Evolutionary conservation across 495 filamentous ascomycete genomes (phyloP), one percentile per base, ranked within the genome.

Genomic region (Cercophora scortea): DNA sequence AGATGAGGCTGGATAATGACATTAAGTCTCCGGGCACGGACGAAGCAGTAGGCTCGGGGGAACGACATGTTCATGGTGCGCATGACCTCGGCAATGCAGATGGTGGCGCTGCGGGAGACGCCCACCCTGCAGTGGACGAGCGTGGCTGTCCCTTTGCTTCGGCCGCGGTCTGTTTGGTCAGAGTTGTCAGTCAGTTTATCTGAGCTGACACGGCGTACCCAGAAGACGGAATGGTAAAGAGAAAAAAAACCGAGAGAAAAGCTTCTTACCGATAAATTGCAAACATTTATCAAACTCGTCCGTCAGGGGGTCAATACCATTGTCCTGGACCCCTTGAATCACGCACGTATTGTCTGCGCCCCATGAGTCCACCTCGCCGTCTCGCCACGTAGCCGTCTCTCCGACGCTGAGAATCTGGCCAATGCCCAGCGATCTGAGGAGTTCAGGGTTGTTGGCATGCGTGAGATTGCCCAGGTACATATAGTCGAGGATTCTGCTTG

Each of bases 71-170:
- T 74, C 32, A 86, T 63, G 7, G 83, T 74, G 11, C 84, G 79
- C 93, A 98, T 98, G 17, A 97, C 92, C 69, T 96, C 91, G 34
- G 93, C 93, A 61, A 98, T 97, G 71, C 93, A 97, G 63, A 98
- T 96, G 8, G 93, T 98, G 17, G 93, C 93, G 45, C 87, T 92
- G 53, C 93, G 79, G 16, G 90, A 96, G 53, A 98, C 93, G 45
- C 93, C 93, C 42, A 98, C 93, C 11, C 94, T 85, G 66, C 93
- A 98, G 67, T 98, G 93, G 25, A 98, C 93, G 43, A 98, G 75
- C 1, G 93, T 96, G n/a, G 92, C 90, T 6, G 79, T 85, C 17
- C 82, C 80, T 41, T 88, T 84, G 40, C 62, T 63, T 59, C 85
- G 87, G 38, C 92, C 90, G 61, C 83, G 78, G 32, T 86, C 91